Percentiles rank a stretch among this genome's conserved stretches.
These are phyloP conservation scores for Cryoendolithus antarcticus DNA, from an alignment of 2,329 filamentous ascomycete species.

Conservation along the genomic window DNA sequence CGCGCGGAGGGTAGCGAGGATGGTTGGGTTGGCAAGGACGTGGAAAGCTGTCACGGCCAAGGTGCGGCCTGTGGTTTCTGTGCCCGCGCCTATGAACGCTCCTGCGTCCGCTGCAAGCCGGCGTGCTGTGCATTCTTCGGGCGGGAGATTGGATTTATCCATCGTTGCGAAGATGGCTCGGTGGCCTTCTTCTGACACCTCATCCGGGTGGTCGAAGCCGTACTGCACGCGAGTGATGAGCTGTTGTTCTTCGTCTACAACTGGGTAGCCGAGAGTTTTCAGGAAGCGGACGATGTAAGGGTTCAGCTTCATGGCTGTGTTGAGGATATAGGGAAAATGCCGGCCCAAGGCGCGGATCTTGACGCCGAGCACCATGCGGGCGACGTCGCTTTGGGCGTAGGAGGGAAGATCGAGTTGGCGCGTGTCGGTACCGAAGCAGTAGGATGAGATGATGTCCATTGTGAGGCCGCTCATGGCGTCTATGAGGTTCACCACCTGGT, in stretches of 20 bases:
- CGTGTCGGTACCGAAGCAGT: slow-evolving; percentile 34
- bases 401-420: not conserved
- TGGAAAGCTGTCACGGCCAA: slow-evolving; percentile 31
- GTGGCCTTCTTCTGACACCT: too few relatives aligned
- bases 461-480: slow-evolving; percentile 36
- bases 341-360: too few relatives aligned
- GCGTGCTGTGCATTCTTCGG: not conserved
- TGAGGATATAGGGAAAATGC: too few relatives aligned
- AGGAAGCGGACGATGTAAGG: too few relatives aligned
- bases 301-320: too few relatives aligned
- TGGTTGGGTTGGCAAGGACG: slow-evolving; percentile 24
- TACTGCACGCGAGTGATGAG: too few relatives aligned
- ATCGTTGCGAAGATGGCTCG: too few relatives aligned
- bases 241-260: too few relatives aligned
- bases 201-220: too few relatives aligned
- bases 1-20: slow-evolving; percentile 23
- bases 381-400: not conserved
- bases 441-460: slow-evolving; percentile 42
- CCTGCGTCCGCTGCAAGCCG: slow-evolving; percentile 30
- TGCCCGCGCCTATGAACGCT: slow-evolving; percentile 34
- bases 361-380: not conserved
- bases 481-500: slow-evolving; percentile 1
- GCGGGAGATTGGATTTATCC: too few relatives aligned
- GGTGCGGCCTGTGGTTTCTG: slow-evolving; percentile 32
- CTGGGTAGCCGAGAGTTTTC: too few relatives aligned